phyloP scores from a whole-genome alignment of 192 early-diverging fungal species.

The Coemansia sp. region DNA sequence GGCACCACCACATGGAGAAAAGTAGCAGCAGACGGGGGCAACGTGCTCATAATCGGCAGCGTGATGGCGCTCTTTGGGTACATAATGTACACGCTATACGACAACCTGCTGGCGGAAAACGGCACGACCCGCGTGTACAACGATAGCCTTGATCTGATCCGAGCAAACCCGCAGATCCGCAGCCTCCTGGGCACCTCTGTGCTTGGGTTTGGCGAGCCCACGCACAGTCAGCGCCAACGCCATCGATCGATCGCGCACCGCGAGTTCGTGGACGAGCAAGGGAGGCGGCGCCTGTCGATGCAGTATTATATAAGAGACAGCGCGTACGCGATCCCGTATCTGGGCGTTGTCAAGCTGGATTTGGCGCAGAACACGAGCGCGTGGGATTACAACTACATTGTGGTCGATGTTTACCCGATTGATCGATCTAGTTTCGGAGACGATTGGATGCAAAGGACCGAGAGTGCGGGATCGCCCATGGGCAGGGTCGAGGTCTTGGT shows the following conservation, averaged over 20 bases:
- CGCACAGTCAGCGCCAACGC: conserved; percentile 42
- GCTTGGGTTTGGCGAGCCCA: conserved; percentile 42
- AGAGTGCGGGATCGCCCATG: not conserved
- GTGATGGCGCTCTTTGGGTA: conserved; percentile 38
- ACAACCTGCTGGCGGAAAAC: conserved; percentile 38
- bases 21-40: conserved; percentile 25
- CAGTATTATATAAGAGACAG: conserved; percentile 37
- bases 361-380: conserved; percentile 9
- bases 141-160: conserved; percentile 42
- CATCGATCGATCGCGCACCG: conserved; percentile 43
- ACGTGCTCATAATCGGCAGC: conserved; percentile 39
- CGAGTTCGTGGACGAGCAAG: conserved; percentile 23
- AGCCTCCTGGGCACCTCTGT: conserved; percentile 23
- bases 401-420: conserved; percentile 31
- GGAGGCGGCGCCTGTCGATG: conserved; percentile 18
- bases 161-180: conserved; percentile 37
- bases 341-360: conserved; percentile 32
- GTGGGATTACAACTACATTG: conserved; percentile 46
- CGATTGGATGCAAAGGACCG: not conserved
- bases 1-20: not conserved
- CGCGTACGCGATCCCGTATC: not conserved
- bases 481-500: conserved; percentile 36
- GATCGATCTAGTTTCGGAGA: not conserved
- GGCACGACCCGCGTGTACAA: conserved; percentile 47
- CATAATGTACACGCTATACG: conserved; percentile 47